Evolutionary conservation across 495 filamentous ascomycete genomes (phyloP), one percentile per base, ranked within the genome.

Genomic region (Daldinia concentrica): DNA sequence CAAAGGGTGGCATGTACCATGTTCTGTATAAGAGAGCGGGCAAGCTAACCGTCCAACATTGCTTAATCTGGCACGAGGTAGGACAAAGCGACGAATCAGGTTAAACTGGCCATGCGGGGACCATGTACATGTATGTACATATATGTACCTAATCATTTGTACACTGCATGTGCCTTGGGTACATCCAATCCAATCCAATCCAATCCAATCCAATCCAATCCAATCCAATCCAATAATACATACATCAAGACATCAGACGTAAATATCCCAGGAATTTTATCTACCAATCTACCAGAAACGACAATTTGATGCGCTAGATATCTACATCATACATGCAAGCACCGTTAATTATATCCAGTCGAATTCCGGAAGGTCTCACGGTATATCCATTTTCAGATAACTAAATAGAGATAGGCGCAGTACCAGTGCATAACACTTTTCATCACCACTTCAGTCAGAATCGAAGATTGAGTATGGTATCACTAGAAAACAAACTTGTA

Each of bases 41-140:
- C 58, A 19, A 52, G 60, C 59, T 64, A 34, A 62, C 60, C 50
- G 37, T 62, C 62, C 65, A 56, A 66, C 58, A 69, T 73, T 73
- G 62, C 71, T 73, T 66, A 62, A 69, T 73, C 65, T 73, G 62
- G 71, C 71, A 73, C 66, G 66, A 69, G 71, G 71, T 73, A 73
- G 66, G 66, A 73, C 71, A 73, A 73, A 73, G 62, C 62, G 52
- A 66, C 71, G 71, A 73, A 73, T 73, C 66, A 73, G 39, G 71
- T 62, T 62, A 73, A 62, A 39, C 32, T 14, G 39, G 12, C 5
- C 6, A 60, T 41, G 64, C 57, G 43, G 43, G 48, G 43, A 54
- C 34, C 37, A 51, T 43, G 30, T 57, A 34, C 9, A 36, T 57
- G 30, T 57, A 37, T 22, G 29, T 52, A 52, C 12, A 4, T 52